Evolutionary conservation across 441 rosid species (phyloP).

Genomic region (Populus hybrid): DNA sequence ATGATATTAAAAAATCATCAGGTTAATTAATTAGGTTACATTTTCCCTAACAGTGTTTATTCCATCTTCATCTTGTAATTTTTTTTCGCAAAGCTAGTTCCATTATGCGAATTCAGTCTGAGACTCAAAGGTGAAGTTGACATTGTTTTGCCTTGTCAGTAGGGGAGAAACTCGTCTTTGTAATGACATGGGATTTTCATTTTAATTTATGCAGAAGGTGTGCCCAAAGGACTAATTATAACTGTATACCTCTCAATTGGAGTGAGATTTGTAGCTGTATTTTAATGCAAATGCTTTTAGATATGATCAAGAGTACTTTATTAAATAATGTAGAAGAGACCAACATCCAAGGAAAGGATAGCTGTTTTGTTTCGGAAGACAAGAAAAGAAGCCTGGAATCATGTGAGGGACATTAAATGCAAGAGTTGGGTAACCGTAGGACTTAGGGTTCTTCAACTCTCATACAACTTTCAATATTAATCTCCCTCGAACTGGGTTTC

Average conservation of each 20-base stretch:
- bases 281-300: neutral
- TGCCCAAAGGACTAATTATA: too few relatives aligned
- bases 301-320: neutral
- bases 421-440: conserved; percentile 12
- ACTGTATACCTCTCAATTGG: too few relatives aligned
- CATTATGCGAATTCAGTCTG: too few relatives aligned
- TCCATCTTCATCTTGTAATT: neutral
- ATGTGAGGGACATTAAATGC: conserved; percentile 40
- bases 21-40: too few relatives aligned
- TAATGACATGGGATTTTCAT: neutral
- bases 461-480: conserved; percentile 25
- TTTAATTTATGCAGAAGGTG: too few relatives aligned
- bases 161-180: neutral
- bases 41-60: too few relatives aligned
- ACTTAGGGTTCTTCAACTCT: conserved; percentile 23
- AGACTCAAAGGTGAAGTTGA: too few relatives aligned
- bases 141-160: too few relatives aligned
- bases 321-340: conserved; percentile 15
- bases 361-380: conserved; percentile 34
- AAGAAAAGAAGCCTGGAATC: conserved; percentile 39
- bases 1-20: too few relatives aligned
- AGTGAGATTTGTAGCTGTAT: too few relatives aligned
- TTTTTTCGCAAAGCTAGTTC: neutral
- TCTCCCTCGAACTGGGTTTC: conserved; percentile 25
- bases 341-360: conserved; percentile 32